phyloP scores from a whole-genome alignment of 495 filamentous ascomycete genomes.

The Halenospora varia region DNA sequence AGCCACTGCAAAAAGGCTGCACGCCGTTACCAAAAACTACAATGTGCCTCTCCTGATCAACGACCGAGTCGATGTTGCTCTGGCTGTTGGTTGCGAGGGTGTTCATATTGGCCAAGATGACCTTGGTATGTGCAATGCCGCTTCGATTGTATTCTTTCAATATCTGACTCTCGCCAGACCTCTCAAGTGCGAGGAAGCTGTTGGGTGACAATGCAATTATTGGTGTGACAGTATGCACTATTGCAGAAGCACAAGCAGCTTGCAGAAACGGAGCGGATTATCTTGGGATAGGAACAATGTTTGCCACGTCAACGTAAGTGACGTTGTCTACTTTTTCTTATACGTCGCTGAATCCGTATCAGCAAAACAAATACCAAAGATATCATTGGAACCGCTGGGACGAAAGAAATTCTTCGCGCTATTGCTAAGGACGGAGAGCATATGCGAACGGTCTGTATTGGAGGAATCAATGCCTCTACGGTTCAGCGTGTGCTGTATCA shows the following conservation, averaged over 20 bases:
- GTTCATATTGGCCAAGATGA: slow-evolving; percentile 96
- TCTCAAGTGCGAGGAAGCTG: slow-evolving; percentile 62
- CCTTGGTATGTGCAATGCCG: slow-evolving; percentile 54
- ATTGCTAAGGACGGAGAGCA: slow-evolving; percentile 42
- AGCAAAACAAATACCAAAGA: slow-evolving; percentile 73
- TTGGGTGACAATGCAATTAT: slow-evolving; percentile 66
- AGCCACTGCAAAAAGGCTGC: slow-evolving; percentile 63
- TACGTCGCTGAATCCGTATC: not conserved
- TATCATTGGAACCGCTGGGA: slow-evolving; percentile 78
- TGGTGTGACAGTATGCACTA: slow-evolving; percentile 66
- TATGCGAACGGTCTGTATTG: slow-evolving; percentile 73
- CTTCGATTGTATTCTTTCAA: not conserved
- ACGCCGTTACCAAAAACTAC: slow-evolving; percentile 60
- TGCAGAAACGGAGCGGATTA: slow-evolving; percentile 75
- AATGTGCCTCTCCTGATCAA: slow-evolving; percentile 87
- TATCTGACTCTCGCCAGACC: slow-evolving; percentile 36
- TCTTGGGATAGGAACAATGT: slow-evolving; percentile 83
- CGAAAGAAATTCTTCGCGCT: slow-evolving; percentile 60
- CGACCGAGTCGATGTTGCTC: slow-evolving; percentile 88
- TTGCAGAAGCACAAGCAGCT: slow-evolving; percentile 63
- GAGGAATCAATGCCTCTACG: slow-evolving; percentile 80
- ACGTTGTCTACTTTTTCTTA: not conserved
- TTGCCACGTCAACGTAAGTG: slow-evolving; percentile 72
- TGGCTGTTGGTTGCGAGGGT: slow-evolving; percentile 82
- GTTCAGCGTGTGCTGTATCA: slow-evolving; percentile 69